These are phyloP conservation scores for Cyclostephanos invisitatus DNA, from an alignment of 108 stramenopile species.

Conservation along the genomic window DNA sequence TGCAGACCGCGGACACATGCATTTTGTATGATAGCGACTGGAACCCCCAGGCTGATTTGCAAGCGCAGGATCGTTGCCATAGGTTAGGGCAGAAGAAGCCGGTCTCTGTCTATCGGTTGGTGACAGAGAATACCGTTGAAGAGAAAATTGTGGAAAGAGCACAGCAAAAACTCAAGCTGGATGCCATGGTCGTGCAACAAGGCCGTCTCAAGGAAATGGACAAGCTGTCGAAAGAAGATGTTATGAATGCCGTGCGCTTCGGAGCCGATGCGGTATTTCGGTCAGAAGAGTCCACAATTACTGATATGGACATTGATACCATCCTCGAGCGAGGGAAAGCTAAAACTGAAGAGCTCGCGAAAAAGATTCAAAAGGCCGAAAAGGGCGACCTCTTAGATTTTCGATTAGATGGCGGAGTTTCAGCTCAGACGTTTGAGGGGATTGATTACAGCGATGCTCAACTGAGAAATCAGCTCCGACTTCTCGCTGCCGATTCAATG, in stretches of 20 bases:
- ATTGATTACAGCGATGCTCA: slow-evolving; percentile 85
- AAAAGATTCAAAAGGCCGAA: slow-evolving; percentile 93
- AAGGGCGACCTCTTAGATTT: slow-evolving; percentile 97
- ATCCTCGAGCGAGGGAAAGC: slow-evolving; percentile 84
- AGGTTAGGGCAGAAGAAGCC: slow-evolving; percentile 95
- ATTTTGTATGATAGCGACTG: slow-evolving; percentile 93
- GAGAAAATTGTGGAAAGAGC: slow-evolving; percentile 99
- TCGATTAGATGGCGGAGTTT: slow-evolving; percentile 90
- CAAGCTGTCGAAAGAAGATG: slow-evolving; percentile 77
- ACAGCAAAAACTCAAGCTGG: slow-evolving; percentile 98
- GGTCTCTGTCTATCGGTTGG: slow-evolving; percentile 96
- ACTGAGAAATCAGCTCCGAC: slow-evolving; percentile 69
- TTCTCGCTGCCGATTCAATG: slow-evolving; percentile 73
- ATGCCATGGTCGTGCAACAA: slow-evolving; percentile 96
- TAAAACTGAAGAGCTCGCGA: slow-evolving; percentile 92
- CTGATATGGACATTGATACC: slow-evolving; percentile 91
- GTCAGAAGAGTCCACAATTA: slow-evolving; percentile 85
- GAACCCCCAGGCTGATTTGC: slow-evolving; percentile 99
- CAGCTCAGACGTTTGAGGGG: slow-evolving; percentile 94
- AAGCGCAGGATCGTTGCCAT: slow-evolving; percentile 95
- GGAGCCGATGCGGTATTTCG: slow-evolving; percentile 98
- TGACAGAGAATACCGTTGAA: slow-evolving; percentile 97
- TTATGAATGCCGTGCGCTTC: slow-evolving; percentile 90
- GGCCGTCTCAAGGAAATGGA: slow-evolving; percentile 77
- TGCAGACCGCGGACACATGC: slow-evolving; percentile 82